Conservation (phyloP, 495 filamentous ascomycete genomes). For the Hapsidospora chrysogenum region DNA sequence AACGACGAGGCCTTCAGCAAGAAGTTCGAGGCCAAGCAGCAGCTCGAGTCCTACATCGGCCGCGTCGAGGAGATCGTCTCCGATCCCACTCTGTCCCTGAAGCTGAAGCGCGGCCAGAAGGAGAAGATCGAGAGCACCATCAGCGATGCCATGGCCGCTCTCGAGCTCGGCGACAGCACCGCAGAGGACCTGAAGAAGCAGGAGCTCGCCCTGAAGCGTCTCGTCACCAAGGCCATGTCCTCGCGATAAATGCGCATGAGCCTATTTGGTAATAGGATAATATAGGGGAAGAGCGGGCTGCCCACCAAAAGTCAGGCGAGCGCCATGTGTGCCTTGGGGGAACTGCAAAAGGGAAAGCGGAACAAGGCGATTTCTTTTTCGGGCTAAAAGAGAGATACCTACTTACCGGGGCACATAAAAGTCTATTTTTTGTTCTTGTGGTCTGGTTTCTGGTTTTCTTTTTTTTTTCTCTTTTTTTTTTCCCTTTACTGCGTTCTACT, state of each 20-base stretch:
- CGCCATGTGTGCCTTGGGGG: not conserved
- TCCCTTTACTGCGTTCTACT: slow-evolving; percentile 12
- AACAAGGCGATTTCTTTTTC: too few species aligned
- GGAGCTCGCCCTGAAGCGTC: slow-evolving; percentile 93
- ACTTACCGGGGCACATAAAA: too few species aligned
- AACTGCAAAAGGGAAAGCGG: too few species aligned
- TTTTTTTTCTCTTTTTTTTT: slow-evolving; percentile 8
- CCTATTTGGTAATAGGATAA: too few species aligned
- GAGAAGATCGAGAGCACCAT: slow-evolving; percentile 94
- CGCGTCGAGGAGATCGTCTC: slow-evolving; percentile 97
- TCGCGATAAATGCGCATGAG: slow-evolving; percentile 54
- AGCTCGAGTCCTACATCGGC: slow-evolving; percentile 97
- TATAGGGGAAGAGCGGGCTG: too few species aligned
- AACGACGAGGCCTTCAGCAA: slow-evolving; percentile 98
- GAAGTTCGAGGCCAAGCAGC: slow-evolving; percentile 95
- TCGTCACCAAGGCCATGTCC: slow-evolving; percentile 94
- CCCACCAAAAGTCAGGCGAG: not conserved
- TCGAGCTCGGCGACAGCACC: slow-evolving; percentile 45
- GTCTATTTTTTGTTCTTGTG: too few species aligned
- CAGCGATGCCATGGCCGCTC: slow-evolving; percentile 32
- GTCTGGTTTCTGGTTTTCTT: slow-evolving; percentile 2
- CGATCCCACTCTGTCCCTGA: slow-evolving; percentile 87
- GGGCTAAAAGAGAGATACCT: too few species aligned
- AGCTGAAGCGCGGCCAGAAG: slow-evolving; percentile 97
- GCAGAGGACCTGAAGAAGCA: slow-evolving; percentile 99